Conservation (phyloP, 768 basidiomycete species). For the Rhodosporidiobolus sp. region DNA sequence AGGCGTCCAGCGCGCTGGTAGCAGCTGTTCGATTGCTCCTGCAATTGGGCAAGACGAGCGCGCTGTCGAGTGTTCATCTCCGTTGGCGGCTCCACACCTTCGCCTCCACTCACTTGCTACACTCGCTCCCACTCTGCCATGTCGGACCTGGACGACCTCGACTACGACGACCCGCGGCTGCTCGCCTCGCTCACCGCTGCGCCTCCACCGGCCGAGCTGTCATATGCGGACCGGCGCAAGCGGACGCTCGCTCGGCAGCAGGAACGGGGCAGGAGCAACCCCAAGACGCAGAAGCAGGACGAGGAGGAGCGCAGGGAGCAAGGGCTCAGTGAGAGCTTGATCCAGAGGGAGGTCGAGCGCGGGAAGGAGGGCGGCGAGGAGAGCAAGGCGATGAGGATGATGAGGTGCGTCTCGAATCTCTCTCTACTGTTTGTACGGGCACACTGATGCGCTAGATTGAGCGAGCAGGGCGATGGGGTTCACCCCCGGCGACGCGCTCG, state of each 20-base stretch:
- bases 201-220: not conserved
- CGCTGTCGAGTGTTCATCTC: too few species aligned
- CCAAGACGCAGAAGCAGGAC: conserved; percentile 27
- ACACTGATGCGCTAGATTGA: too few species aligned
- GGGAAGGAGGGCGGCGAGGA: not conserved
- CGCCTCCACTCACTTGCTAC: not conserved
- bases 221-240: conserved; percentile 38
- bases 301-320: conserved; percentile 38
- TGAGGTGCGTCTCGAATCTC: conserved; percentile 25
- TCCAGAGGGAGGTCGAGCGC: conserved; percentile 17
- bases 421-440: too few species aligned
- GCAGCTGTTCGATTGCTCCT: too few species aligned
- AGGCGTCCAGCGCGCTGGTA: too few species aligned
- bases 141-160: conserved; percentile 12
- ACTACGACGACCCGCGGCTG: conserved; percentile 36
- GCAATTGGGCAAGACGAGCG: too few species aligned
- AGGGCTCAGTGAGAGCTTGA: conserved; percentile 34
- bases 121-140: not conserved
- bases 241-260: conserved; percentile 19
- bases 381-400: conserved; percentile 41
- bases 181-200: not conserved
- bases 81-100: not conserved
- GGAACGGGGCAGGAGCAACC: conserved; percentile 12
- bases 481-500: conserved; percentile 43
- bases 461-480: conserved; percentile 41